Conservation (phyloP, 2,329 filamentous ascomycete genomes). For the Penicillium sp. region DNA sequence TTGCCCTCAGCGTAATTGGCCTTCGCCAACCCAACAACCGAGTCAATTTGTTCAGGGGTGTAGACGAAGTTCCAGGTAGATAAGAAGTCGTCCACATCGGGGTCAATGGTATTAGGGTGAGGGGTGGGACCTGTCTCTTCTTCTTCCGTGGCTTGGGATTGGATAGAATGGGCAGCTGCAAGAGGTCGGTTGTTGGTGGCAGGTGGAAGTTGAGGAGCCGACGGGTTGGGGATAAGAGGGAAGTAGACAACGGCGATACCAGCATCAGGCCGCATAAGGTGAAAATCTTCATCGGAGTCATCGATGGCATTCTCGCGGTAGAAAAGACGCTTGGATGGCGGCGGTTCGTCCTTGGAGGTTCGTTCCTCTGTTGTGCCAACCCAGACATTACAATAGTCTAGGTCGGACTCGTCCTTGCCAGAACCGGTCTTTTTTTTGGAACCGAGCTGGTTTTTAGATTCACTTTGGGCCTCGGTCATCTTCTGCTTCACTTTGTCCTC, state of each 20-base stretch:
- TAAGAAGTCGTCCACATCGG: conserved; percentile 78
- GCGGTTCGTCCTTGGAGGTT: conserved; percentile 54
- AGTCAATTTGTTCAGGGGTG: conserved; percentile 83
- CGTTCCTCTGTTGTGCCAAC: conserved; percentile 80
- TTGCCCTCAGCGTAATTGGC: conserved; percentile 85
- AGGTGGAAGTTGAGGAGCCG: conserved; percentile 32
- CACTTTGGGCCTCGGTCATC: conserved; percentile 58
- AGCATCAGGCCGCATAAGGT: conserved; percentile 71
- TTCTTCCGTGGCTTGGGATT: conserved; percentile 15
- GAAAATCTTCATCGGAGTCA: conserved; percentile 63
- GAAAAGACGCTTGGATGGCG: conserved; percentile 51
- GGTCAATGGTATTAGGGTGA: conserved; percentile 72
- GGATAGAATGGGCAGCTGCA: conserved; percentile 23
- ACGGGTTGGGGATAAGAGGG: conserved; percentile 77
- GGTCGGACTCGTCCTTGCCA: conserved; percentile 45
- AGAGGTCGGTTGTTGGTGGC: conserved; percentile 24
- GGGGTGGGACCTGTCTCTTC: conserved; percentile 23
- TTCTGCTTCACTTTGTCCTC: conserved; percentile 62
- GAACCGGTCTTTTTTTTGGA: background rate
- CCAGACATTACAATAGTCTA: conserved; percentile 95
- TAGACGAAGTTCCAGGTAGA: conserved; percentile 99
- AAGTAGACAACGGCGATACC: conserved; percentile 90
- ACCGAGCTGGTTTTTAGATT: background rate
- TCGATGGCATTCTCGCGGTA: conserved; percentile 50
- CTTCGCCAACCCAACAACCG: conserved; percentile 74